phyloP scores from a whole-genome alignment of 768 basidiomycete genomes.

The Lactifluus rugatus region DNA sequence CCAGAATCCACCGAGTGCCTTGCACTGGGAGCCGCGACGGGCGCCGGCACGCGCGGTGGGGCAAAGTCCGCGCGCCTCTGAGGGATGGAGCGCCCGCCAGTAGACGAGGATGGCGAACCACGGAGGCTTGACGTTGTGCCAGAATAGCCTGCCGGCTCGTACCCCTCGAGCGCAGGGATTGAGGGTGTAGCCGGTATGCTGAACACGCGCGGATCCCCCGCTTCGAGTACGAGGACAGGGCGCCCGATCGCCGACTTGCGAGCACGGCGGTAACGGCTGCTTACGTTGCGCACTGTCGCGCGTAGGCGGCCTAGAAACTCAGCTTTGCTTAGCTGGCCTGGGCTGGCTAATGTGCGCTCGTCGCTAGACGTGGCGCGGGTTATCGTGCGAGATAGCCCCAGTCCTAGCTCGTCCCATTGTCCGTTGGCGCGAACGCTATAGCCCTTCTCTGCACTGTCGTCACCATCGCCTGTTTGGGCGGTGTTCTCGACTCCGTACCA shows the following conservation, averaged over 20 bases:
- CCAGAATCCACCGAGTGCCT: slow-evolving; percentile 21
- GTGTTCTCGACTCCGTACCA: slow-evolving; percentile 53
- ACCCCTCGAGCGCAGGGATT: slow-evolving; percentile 13
- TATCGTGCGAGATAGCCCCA: slow-evolving; percentile 41
- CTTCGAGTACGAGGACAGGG: slow-evolving; percentile 37
- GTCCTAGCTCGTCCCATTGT: slow-evolving; percentile 29
- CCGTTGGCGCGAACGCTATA: slow-evolving; percentile 27
- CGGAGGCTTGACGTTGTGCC: slow-evolving; percentile 36
- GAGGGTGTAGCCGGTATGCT: slow-evolving; percentile 7
- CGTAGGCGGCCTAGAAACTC: slow-evolving; percentile 59
- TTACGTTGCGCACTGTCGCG: slow-evolving; percentile 58
- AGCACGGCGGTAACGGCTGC: slow-evolving; percentile 39
- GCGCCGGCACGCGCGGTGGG: slow-evolving; percentile 35
- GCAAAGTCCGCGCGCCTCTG: slow-evolving; percentile 60
- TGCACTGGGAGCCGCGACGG: slow-evolving; percentile 13
- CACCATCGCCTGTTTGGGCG: slow-evolving; percentile 13
- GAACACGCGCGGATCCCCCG: slow-evolving; percentile 11
- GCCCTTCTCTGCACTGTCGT: slow-evolving; percentile 22
- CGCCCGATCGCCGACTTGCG: slow-evolving; percentile 44
- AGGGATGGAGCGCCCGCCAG: slow-evolving; percentile 55
- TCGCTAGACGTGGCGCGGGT: slow-evolving; percentile 19
- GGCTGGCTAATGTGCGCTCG: slow-evolving; percentile 27
- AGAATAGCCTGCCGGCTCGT: slow-evolving; percentile 29
- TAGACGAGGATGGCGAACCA: slow-evolving; percentile 57
- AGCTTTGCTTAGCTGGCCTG: slow-evolving; percentile 57